Evolutionary conservation across 1,139 yeast species (phyloP).

Genomic region (Yamadazyma dendronema): DNA sequence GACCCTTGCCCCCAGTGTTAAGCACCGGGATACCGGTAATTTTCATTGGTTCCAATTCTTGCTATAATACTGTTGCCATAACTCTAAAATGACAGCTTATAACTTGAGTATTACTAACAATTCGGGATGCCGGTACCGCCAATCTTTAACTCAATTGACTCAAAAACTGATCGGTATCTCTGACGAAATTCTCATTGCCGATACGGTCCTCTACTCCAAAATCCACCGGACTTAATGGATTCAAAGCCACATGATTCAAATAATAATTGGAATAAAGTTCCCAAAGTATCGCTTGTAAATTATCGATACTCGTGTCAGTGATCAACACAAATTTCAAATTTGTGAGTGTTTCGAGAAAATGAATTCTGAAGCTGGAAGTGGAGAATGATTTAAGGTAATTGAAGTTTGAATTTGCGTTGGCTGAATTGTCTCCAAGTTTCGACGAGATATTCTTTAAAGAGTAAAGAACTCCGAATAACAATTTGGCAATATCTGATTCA

Average conservation of each 20-base stretch:
- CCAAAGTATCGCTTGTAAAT: constrained; percentile 58
- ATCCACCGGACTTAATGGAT: constrained; percentile 56
- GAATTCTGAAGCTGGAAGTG: constrained; percentile 75
- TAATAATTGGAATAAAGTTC: constrained; percentile 69
- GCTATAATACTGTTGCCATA: no score
- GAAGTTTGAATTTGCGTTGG: constrained; percentile 3
- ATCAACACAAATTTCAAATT: constrained; percentile 74
- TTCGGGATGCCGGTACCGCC: not conserved
- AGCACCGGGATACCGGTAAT: no score
- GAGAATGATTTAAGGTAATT: constrained; percentile 65
- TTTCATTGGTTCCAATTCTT: no score
- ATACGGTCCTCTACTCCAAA: constrained; percentile 40
- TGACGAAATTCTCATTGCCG: constrained; percentile 43
- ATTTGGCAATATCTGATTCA: constrained; percentile 66
- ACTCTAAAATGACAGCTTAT: no score
- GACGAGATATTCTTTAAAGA: constrained; percentile 75
- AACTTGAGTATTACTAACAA: no score
- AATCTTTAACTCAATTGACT: constrained; percentile 18
- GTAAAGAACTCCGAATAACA: constrained; percentile 83
- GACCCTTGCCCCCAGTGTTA: no score
- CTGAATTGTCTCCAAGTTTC: constrained; percentile 47
- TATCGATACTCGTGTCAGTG: constrained; percentile 65
- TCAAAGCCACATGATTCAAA: constrained; percentile 67
- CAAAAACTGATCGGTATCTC: constrained; percentile 41
- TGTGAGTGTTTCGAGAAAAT: constrained; percentile 75